Evolutionary conservation across 176 grass and related monocot genomes (phyloP).

Genomic region (Phoenix roebelenii): DNA sequence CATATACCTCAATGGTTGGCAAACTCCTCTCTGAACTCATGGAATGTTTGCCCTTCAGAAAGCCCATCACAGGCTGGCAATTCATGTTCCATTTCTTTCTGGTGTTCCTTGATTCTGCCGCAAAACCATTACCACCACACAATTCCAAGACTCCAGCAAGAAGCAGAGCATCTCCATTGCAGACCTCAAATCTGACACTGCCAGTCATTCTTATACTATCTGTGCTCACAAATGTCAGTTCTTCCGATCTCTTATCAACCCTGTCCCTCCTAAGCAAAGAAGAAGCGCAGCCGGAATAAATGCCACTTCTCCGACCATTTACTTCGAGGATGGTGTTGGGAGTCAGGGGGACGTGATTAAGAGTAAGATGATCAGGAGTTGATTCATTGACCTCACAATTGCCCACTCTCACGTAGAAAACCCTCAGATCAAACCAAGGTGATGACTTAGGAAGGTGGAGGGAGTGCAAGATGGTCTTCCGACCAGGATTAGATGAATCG

Average conservation of each 20-base stretch:
- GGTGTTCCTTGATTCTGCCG: not conserved
- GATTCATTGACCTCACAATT: conserved; percentile 51
- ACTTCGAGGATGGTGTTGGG: conserved; percentile 42
- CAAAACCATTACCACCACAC: conserved; percentile 9
- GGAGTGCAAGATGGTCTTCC: conserved; percentile 5
- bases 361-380: conserved; percentile 29
- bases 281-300: conserved; percentile 17
- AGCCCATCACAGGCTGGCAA: conserved; percentile 23
- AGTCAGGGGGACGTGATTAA: conserved; percentile 54
- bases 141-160: conserved; percentile 50
- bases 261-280: conserved; percentile 43
- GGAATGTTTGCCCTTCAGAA: too few relatives aligned
- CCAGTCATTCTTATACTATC: conserved; percentile 44
- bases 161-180: conserved; percentile 33
- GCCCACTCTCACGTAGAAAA: conserved; percentile 73
- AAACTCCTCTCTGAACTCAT: too few relatives aligned
- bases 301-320: conserved; percentile 12
- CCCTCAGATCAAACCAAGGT: conserved; percentile 43
- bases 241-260: conserved; percentile 21
- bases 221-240: conserved; percentile 54
- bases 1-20: too few relatives aligned
- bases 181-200: conserved; percentile 66
- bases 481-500: too few relatives aligned
- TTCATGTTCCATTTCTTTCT: conserved; percentile 46
- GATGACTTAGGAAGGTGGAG: conserved; percentile 19